Percentiles rank a stretch among this genome's conserved stretches.
These are phyloP conservation scores for Nothophytophthora sp. DNA, from an alignment of 352 stramenopile genomes.

Conservation along the genomic window DNA sequence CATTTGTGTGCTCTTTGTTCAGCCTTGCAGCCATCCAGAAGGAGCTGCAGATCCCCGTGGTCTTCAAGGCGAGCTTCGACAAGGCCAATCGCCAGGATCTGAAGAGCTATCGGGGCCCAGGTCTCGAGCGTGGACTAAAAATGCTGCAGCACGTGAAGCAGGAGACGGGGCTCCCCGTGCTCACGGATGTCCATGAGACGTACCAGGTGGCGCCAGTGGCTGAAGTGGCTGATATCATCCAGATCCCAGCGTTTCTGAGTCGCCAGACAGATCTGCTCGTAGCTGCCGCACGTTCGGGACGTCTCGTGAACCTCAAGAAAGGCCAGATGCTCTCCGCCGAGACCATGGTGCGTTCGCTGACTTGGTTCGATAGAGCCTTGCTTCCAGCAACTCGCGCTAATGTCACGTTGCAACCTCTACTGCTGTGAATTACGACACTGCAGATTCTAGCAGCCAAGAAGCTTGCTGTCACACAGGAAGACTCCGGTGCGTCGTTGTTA, in stretches of 20 bases:
- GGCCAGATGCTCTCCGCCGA: slow-evolving; percentile 86
- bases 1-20: too few relatives aligned
- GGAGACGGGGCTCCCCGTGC: slow-evolving; percentile 67
- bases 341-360: slow-evolving; percentile 75
- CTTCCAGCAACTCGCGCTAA: too few relatives aligned
- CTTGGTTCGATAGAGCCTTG: too few relatives aligned
- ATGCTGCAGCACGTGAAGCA: slow-evolving; percentile 79
- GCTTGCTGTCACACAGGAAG: slow-evolving; percentile 53
- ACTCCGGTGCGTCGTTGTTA: slow-evolving; percentile 29
- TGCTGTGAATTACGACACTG: not conserved
- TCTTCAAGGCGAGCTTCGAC: slow-evolving; percentile 92
- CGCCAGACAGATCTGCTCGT: slow-evolving; percentile 89
- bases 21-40: slow-evolving; percentile 60
- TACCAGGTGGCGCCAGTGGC: slow-evolving; percentile 72
- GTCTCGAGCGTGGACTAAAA: slow-evolving; percentile 64
- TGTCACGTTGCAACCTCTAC: slow-evolving; percentile 1
- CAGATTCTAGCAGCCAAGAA: slow-evolving; percentile 82
- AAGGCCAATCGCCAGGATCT: slow-evolving; percentile 89
- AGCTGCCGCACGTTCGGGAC: slow-evolving; percentile 66
- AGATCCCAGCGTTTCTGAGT: slow-evolving; percentile 89
- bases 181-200: slow-evolving; percentile 89
- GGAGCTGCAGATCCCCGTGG: slow-evolving; percentile 66
- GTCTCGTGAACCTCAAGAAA: slow-evolving; percentile 89
- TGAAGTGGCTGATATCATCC: slow-evolving; percentile 76
- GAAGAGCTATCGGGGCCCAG: slow-evolving; percentile 75